Conservation (phyloP, 345 rosid genomes). For the Sisymbrium altissimum region DNA sequence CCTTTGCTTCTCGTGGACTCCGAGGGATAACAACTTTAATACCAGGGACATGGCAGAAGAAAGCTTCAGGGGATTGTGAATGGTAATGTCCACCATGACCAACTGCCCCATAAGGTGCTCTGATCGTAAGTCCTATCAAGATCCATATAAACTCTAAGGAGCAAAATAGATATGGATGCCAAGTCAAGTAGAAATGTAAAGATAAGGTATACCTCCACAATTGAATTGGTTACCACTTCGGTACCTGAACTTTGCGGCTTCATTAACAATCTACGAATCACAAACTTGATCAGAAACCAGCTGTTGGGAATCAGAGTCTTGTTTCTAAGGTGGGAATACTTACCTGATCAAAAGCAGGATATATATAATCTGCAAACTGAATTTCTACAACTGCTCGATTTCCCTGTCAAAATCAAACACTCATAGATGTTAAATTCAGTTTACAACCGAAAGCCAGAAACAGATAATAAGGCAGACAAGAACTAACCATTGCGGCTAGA, state of each 20-base stretch:
- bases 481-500: conserved; percentile 83
- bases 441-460: neutral
- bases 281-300: conserved; percentile 12
- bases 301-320: neutral
- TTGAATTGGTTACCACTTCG: conserved; percentile 90
- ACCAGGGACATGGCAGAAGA: conserved; percentile 95
- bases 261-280: conserved; percentile 71
- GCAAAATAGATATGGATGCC: neutral
- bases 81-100: conserved; percentile 97
- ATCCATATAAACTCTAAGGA: conserved; percentile 1
- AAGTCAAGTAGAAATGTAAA: neutral
- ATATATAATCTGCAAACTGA: conserved; percentile 92
- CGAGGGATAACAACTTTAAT: conserved; percentile 94
- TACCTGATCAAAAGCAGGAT: conserved; percentile 97
- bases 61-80: conserved; percentile 94
- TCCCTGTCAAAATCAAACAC: conserved; percentile 42
- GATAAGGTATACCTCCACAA: conserved; percentile 64
- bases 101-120: conserved; percentile 85
- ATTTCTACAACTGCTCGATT: conserved; percentile 85
- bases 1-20: conserved; percentile 86
- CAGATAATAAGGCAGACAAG: neutral
- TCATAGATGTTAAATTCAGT: neutral
- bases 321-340: neutral
- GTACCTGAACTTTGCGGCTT: conserved; percentile 95
- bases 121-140: conserved; percentile 67